Evolutionary conservation across 139 green algal species (phyloP).

Genomic region (Coccomyxa sp.): DNA sequence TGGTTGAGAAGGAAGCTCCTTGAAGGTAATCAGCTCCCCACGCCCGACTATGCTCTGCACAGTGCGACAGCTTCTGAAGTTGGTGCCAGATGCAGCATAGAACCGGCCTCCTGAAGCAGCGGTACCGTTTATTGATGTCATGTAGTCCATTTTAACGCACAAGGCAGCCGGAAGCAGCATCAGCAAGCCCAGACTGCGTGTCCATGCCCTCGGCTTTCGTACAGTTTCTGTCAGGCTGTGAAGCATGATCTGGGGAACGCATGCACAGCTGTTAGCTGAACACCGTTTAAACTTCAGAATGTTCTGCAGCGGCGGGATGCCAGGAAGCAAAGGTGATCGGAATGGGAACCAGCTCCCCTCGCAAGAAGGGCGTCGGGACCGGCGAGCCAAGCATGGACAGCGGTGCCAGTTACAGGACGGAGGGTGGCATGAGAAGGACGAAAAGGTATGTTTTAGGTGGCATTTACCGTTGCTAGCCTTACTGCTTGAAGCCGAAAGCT

Average conservation of each 20-base stretch:
- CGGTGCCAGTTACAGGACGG: neutral
- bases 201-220: neutral
- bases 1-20: constrained; percentile 39
- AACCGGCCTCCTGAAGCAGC: neutral
- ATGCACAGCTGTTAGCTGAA: neutral
- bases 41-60: neutral
- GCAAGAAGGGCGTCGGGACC: neutral
- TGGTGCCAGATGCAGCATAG: neutral
- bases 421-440: neutral
- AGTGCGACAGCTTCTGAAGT: neutral
- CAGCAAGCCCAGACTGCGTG: neutral
- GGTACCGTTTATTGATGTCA: neutral
- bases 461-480: no score
- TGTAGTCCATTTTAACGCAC: no score
- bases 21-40: constrained; percentile 12
- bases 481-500: no score
- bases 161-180: no score
- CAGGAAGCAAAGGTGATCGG: neutral
- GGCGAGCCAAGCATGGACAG: neutral
- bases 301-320: neutral
- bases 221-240: neutral
- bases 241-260: neutral
- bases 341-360: neutral
- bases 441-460: no score
- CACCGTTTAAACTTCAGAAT: neutral